phyloP scores from a whole-genome alignment of 345 rosid genomes.

The Eucalyptus melliodora region DNA sequence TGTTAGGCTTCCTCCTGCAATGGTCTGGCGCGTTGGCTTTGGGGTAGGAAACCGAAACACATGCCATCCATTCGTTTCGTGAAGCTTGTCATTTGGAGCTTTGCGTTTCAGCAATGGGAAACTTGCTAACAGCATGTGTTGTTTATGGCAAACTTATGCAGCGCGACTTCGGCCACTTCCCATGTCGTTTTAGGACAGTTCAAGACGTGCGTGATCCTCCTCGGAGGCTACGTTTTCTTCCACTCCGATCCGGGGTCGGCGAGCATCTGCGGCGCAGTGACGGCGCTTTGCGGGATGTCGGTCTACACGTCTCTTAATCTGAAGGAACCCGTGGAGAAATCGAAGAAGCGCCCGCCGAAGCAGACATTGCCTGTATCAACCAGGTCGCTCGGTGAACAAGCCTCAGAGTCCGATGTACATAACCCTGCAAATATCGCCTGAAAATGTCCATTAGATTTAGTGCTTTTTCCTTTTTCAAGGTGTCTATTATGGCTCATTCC shows the following conservation, averaged over 20 bases:
- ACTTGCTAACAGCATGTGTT: background rate
- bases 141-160: background rate
- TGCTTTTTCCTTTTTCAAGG: background rate
- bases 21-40: constrained; percentile 98
- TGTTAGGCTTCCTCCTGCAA: constrained; percentile 86
- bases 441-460: background rate
- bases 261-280: constrained; percentile 71
- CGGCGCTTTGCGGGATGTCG: constrained; percentile 76
- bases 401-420: background rate
- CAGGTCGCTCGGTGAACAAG: constrained; percentile 8
- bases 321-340: constrained; percentile 13
- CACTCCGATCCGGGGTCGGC: constrained; percentile 64
- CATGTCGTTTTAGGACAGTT: constrained; percentile 95
- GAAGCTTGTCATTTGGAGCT: background rate
- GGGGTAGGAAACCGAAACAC: constrained; percentile 36
- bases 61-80: background rate
- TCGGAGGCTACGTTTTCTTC: constrained; percentile 72
- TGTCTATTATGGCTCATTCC: background rate
- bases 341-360: constrained; percentile 27
- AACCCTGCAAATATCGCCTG: background rate
- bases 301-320: constrained; percentile 58
- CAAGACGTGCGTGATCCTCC: constrained; percentile 75
- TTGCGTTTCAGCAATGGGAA: background rate
- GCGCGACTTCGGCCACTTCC: constrained; percentile 94
- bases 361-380: constrained; percentile 18